Evolutionary conservation across 441 rosid species (phyloP), one percentile per base, ranked within the genome.

Genomic region (Gossypium armourianum): DNA sequence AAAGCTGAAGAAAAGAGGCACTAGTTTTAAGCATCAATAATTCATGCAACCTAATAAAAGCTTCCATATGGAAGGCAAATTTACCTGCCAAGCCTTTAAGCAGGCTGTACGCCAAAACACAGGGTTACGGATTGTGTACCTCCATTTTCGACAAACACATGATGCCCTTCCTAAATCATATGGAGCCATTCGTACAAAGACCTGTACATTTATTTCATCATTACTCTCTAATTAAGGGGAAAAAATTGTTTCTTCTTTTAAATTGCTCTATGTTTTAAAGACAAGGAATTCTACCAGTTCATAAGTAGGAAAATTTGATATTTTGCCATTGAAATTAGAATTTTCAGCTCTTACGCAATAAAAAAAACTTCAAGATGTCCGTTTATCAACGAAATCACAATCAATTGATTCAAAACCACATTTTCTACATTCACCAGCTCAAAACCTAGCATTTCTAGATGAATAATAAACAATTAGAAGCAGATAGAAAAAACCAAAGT

Each of bases 101-200:
- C 98, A 93, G 4, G 96, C 93, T 76, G 74, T 86, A 54, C 96
- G 96, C 98, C 98, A 93, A 72, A 86, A 83, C n/a, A 87, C 80
- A 72, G 98, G 97, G 82, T 91, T 89, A 13, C 95, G 90, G 73
- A 93, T 85, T 1, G 97, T 84, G 77, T 88, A 93, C 80, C 90
- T 93, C 97, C 98, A 91, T 78, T 90, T 93, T 53, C 95, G 81
- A 74, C 98, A 93, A 4, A 91, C 96, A 77, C 95, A 91, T 58
- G 95, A 83, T 72, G 92, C 93, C 80, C 84, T 87, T 75, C 95
- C 98, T 60, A 91, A 54, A 77, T 93, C 95, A 77, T 91, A 88
- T 7, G 98, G 90, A 75, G 82, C 36, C 90, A 91, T 86, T 68
- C 90, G 85, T 23, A 85, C 81, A 76, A 93, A 90, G 15, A 93